Conservation (phyloP, 306 rosid species). For the Alnus rubra region DNA sequence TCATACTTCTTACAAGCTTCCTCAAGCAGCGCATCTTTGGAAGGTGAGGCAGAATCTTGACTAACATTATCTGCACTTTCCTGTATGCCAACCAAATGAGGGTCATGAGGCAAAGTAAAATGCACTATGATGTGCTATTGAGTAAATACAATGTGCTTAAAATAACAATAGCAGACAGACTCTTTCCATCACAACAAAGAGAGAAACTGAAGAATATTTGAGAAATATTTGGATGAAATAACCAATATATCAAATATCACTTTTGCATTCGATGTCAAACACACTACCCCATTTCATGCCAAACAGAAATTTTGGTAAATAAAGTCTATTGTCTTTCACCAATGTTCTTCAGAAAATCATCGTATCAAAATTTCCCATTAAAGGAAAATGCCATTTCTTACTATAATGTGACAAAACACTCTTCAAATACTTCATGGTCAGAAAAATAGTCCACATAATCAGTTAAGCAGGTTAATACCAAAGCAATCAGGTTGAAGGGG, state of each 20-base stretch:
- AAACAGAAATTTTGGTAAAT: not conserved
- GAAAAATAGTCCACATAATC: not conserved
- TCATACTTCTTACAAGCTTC: conserved; percentile 98
- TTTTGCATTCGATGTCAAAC: not conserved
- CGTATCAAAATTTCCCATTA: not conserved
- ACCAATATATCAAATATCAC: not conserved
- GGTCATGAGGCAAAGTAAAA: conserved; percentile 21
- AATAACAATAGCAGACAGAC: conserved; percentile 3
- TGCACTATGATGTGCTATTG: not conserved
- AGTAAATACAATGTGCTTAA: conserved; percentile 10
- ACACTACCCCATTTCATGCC: not conserved
- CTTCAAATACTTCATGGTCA: conserved; percentile 18
- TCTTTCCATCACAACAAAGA: not conserved
- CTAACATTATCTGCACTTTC: conserved; percentile 98
- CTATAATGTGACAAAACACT: not conserved
- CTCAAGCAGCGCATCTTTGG: conserved; percentile 98
- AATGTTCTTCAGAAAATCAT: no score
- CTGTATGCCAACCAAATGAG: conserved; percentile 51
- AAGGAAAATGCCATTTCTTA: conserved; percentile 5
- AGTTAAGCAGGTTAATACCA: not conserved
- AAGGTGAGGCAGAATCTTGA: conserved; percentile 89
- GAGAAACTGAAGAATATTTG: conserved; percentile 7
- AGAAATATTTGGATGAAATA: not conserved
- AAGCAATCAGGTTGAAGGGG: conserved; percentile 15
- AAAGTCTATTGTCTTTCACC: not conserved